Conservation (phyloP, 176 grass and related monocot genomes). For the Musa acuminata region DNA sequence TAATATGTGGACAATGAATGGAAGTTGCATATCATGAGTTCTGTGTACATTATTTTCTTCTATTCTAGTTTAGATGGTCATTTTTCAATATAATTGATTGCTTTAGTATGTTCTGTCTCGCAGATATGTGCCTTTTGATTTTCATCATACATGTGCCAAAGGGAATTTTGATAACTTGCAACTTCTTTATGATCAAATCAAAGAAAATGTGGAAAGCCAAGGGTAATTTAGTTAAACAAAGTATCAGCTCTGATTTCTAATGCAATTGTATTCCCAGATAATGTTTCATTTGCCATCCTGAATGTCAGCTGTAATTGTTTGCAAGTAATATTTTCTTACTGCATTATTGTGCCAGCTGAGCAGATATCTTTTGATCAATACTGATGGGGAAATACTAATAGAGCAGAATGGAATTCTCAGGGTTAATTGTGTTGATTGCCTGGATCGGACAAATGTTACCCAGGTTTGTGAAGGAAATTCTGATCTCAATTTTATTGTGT, state of each 20-base stretch:
- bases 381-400: conserved; percentile 65
- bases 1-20: neutral
- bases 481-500: neutral
- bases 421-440: conserved; percentile 93
- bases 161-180: conserved; percentile 88
- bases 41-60: neutral
- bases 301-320: conserved; percentile 33
- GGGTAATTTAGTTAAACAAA: conserved; percentile 59
- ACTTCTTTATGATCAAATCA: conserved; percentile 60
- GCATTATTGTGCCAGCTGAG: conserved; percentile 78
- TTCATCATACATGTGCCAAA: conserved; percentile 74
- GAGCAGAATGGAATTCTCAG: conserved; percentile 78
- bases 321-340: conserved; percentile 59
- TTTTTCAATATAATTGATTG: neutral
- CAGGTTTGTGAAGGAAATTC: conserved; percentile 40
- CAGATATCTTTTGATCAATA: conserved; percentile 93
- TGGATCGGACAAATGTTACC: conserved; percentile 96
- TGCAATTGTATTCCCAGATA: neutral
- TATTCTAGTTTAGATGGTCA: neutral
- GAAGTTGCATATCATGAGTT: neutral
- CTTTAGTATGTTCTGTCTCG: conserved; percentile 1
- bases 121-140: conserved; percentile 92
- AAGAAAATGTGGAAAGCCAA: conserved; percentile 72
- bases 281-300: conserved; percentile 15
- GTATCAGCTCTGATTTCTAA: neutral